Evolutionary conservation across 148 eudicot genomes (phyloP), one percentile per base, ranked within the genome.

Genomic region (Beta vulgaris): DNA sequence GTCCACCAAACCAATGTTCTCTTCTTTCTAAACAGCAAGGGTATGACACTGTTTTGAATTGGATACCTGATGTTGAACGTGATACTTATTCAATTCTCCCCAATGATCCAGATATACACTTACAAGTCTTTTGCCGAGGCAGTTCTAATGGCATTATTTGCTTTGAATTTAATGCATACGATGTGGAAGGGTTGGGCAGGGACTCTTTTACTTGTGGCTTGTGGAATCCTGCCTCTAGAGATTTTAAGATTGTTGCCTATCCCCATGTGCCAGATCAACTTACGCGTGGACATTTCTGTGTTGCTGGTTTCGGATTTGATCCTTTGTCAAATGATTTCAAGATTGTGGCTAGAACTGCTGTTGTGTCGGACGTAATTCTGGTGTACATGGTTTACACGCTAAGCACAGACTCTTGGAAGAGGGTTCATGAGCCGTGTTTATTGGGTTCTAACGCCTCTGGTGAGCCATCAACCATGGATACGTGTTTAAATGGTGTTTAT

Each of bases 331-430:
- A 70, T 39, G 75, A 77, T 62, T 71, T 77, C 62, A 77, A 77
- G 75, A 64, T 77, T 46, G 2, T 77, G 19, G 36, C n/a, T n/a
- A n/a, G n/a, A n/a, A n/a, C n/a, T n/a, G n/a, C n/a, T n/a, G n/a
- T n/a, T n/a, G n/a, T n/a, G n/a, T n/a, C n/a, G n/a, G n/a, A n/a
- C n/a, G n/a, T n/a, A n/a, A n/a, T n/a, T n/a, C n/a, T n/a, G n/a
- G n/a, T n/a, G n/a, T n/a, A n/a, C n/a, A n/a, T n/a, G n/a, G n/a
- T n/a, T n/a, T n/a, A n/a, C n/a, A n/a, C n/a, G n/a, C n/a, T n/a
- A n/a, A n/a, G n/a, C n/a, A n/a, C n/a, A n/a, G n/a, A 78, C 63
- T 37, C 76, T 65, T 73, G 81, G 76, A 72, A 78, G 60, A 42
- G 44, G 39, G 23, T 72, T n/a, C n/a, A n/a, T n/a, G n/a, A n/a